Conservation (phyloP, 2,329 filamentous ascomycete genomes). For the Leptographium lundbergii region DNA sequence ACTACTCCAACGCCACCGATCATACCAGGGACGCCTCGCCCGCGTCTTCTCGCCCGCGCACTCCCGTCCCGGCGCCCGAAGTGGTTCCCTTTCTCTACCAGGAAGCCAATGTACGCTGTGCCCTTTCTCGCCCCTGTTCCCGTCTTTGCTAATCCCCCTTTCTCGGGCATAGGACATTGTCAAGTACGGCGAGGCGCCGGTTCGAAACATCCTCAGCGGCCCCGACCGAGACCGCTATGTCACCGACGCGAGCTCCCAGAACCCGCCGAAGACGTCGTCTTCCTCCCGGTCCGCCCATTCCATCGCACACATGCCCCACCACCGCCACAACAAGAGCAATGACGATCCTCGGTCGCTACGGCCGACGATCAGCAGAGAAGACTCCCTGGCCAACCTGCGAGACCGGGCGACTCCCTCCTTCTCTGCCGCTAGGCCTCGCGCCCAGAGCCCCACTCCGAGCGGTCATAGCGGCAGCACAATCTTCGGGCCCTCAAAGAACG, state of each 20-base stretch:
- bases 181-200: conserved; percentile 64
- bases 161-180: conserved; percentile 48
- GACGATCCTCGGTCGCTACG: conserved; percentile 54
- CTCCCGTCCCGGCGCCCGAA: conserved; percentile 79
- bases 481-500: conserved; percentile 27
- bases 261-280: conserved; percentile 48
- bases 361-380: conserved; percentile 65
- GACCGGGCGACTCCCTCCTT: conserved; percentile 29
- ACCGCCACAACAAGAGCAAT: conserved; percentile 56
- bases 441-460: conserved; percentile 74
- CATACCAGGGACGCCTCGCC: conserved; percentile 65
- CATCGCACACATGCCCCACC: conserved; percentile 50
- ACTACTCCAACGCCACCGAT: conserved; percentile 67
- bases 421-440: conserved; percentile 39
- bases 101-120: conserved; percentile 51
- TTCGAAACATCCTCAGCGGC: conserved; percentile 55
- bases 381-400: conserved; percentile 46
- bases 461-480: conserved; percentile 37
- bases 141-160: neutral
- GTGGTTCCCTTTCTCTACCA: conserved; percentile 98
- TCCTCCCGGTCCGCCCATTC: conserved; percentile 47
- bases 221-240: conserved; percentile 57
- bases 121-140: conserved; percentile 1
- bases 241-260: conserved; percentile 32
- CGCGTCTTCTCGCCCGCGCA: conserved; percentile 62